phyloP scores from a whole-genome alignment of 805 yeast genomes.

The Diddensiella caesifluorescens region DNA sequence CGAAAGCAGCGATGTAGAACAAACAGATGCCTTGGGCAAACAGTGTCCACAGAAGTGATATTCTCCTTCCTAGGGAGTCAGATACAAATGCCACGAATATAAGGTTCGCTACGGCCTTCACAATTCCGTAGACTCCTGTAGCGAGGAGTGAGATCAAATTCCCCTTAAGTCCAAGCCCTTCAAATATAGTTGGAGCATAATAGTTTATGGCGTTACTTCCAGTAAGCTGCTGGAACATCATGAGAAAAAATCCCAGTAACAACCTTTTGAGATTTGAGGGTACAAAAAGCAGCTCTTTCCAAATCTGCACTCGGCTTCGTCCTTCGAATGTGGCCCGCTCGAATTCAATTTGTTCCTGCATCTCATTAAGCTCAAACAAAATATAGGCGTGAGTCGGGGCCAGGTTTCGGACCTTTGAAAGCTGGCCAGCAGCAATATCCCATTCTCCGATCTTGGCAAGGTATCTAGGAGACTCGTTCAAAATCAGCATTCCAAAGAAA shows the following conservation, averaged over 20 bases:
- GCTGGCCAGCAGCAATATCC: slow-evolving; percentile 5
- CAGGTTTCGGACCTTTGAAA: slow-evolving; percentile 1
- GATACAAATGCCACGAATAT: slow-evolving; percentile 9
- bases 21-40: slow-evolving; percentile 6
- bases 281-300: background rate
- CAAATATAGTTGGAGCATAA: slow-evolving; percentile 14
- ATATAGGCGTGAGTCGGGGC: background rate
- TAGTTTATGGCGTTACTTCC: slow-evolving; percentile 17
- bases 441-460: slow-evolving; percentile 26
- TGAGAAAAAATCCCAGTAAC: slow-evolving; percentile 11
- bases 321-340: background rate
- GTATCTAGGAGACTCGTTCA: slow-evolving; percentile 60
- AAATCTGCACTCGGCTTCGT: background rate
- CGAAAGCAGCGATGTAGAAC: slow-evolving; percentile 9
- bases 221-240: slow-evolving; percentile 16
- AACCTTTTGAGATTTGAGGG: slow-evolving; percentile 13
- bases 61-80: slow-evolving; percentile 7
- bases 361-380: slow-evolving; percentile 4
- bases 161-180: slow-evolving; percentile 13
- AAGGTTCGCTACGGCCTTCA: slow-evolving; percentile 12
- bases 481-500: slow-evolving; percentile 46
- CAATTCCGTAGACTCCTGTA: slow-evolving; percentile 19
- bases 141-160: slow-evolving; percentile 11
- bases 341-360: slow-evolving; percentile 5
- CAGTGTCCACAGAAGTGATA: slow-evolving; percentile 7